Percentiles rank a stretch among this genome's conserved stretches.
Conservation (phyloP, 805 yeast genomes). For the Yamadazyma olivae region DNA sequence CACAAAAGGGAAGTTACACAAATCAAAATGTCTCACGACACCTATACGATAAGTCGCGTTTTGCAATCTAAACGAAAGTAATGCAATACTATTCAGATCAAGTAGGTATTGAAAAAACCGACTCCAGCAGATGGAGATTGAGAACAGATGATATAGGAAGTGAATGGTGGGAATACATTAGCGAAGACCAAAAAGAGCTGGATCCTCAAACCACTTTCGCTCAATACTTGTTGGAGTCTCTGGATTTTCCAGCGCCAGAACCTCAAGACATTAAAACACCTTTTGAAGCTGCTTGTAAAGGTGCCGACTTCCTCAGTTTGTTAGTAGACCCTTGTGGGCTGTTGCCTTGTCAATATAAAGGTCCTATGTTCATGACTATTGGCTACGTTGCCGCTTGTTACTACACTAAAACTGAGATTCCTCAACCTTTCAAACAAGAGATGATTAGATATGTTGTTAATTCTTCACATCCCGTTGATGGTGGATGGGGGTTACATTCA, state of each 20-base stretch:
- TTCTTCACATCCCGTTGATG: slow-evolving; percentile 94
- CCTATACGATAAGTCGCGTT: too few species aligned
- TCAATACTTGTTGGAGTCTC: slow-evolving; percentile 50
- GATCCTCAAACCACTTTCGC: slow-evolving; percentile 55
- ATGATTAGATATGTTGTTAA: slow-evolving; percentile 85
- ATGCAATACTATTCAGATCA: slow-evolving; percentile 70
- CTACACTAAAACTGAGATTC: slow-evolving; percentile 64
- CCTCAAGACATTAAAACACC: slow-evolving; percentile 44
- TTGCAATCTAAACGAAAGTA: too few species aligned
- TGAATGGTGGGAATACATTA: slow-evolving; percentile 74
- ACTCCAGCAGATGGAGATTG: slow-evolving; percentile 72
- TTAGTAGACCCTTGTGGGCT: slow-evolving; percentile 86
- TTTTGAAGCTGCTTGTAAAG: slow-evolving; percentile 63
- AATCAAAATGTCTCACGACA: too few species aligned
- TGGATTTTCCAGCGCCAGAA: slow-evolving; percentile 34
- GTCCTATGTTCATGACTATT: slow-evolving; percentile 96
- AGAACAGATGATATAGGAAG: slow-evolving; percentile 68
- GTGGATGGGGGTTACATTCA: slow-evolving; percentile 99
- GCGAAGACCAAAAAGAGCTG: slow-evolving; percentile 29
- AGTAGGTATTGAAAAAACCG: slow-evolving; percentile 65
- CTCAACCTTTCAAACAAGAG: slow-evolving; percentile 64
- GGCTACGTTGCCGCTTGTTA: slow-evolving; percentile 80
- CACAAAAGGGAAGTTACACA: too few species aligned
- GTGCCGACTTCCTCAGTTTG: slow-evolving; percentile 63
- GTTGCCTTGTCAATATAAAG: slow-evolving; percentile 90